Conservation (phyloP, 2,329 filamentous ascomycete genomes). For the Diaporthe vexans region DNA sequence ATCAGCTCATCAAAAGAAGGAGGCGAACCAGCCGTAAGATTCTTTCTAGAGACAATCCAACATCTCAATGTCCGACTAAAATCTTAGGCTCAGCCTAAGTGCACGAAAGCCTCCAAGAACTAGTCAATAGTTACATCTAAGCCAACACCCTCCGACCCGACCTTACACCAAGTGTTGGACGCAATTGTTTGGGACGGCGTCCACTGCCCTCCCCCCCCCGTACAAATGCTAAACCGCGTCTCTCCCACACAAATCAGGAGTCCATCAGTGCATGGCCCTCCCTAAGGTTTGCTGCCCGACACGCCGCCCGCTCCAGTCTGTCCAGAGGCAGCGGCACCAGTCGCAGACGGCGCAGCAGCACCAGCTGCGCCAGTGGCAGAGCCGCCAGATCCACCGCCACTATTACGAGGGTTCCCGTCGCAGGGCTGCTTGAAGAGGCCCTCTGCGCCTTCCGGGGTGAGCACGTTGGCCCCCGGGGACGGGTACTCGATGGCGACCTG, state of each 20-base stretch:
- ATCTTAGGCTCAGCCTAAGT: background rate
- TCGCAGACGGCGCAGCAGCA: background rate
- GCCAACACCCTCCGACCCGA: constrained; percentile 30
- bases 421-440: constrained; percentile 51
- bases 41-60: background rate
- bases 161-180: constrained; percentile 24
- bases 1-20: background rate
- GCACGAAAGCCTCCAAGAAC: background rate
- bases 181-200: constrained; percentile 35
- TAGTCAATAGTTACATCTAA: constrained; percentile 25
- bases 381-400: background rate
- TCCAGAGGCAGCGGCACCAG: background rate
- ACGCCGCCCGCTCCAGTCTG: background rate
- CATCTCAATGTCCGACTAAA: background rate
- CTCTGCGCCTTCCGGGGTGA: constrained; percentile 52
- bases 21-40: no score
- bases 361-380: constrained; percentile 1
- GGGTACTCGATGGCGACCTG: constrained; percentile 68
- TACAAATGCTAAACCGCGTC: constrained; percentile 37
- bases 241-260: constrained; percentile 36
- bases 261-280: constrained; percentile 33
- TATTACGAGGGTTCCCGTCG: constrained; percentile 49
- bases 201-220: constrained; percentile 37
- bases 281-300: background rate
- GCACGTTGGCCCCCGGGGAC: constrained; percentile 69